phyloP scores from a whole-genome alignment of 1,284 basidiomycete species.

The Pascua guehoae region DNA sequence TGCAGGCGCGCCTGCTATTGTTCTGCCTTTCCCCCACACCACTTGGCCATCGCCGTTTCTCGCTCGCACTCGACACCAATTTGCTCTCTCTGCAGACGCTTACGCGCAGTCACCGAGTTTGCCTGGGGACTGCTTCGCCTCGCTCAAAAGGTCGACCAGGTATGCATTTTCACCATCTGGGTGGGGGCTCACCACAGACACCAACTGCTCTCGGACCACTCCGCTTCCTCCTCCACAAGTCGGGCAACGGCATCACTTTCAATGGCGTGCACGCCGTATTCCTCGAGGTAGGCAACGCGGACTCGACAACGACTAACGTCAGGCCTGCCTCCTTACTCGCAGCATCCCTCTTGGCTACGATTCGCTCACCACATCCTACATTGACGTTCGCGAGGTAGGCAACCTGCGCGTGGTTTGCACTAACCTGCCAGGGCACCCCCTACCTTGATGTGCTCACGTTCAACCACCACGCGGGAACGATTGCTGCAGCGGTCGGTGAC shows the following conservation, averaged over 20 bases:
- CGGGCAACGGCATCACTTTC: conserved; percentile 14
- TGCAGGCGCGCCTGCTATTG: no score
- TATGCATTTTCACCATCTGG: conserved; percentile 1
- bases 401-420: background rate
- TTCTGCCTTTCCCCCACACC: no score
- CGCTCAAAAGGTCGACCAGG: conserved; percentile 26
- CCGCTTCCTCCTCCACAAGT: conserved; percentile 12
- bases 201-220: conserved; percentile 18
- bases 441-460: conserved; percentile 42
- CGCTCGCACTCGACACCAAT: background rate
- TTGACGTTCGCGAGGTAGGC: conserved; percentile 28
- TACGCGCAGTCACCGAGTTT: conserved; percentile 24
- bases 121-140: conserved; percentile 34
- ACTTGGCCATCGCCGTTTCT: background rate
- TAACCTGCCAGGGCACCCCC: conserved; percentile 10
- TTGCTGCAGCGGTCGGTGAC: conserved; percentile 25
- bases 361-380: conserved; percentile 8
- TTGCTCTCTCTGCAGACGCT: background rate
- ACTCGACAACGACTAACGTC: conserved; percentile 17
- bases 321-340: conserved; percentile 14
- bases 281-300: conserved; percentile 31
- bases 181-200: conserved; percentile 3
- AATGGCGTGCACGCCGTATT: conserved; percentile 32
- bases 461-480: conserved; percentile 42
- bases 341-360: background rate